Evolutionary conservation across 352 stramenopile species (phyloP), one percentile per base, ranked within the genome.

Genomic region (Phytophthora megakarya): DNA sequence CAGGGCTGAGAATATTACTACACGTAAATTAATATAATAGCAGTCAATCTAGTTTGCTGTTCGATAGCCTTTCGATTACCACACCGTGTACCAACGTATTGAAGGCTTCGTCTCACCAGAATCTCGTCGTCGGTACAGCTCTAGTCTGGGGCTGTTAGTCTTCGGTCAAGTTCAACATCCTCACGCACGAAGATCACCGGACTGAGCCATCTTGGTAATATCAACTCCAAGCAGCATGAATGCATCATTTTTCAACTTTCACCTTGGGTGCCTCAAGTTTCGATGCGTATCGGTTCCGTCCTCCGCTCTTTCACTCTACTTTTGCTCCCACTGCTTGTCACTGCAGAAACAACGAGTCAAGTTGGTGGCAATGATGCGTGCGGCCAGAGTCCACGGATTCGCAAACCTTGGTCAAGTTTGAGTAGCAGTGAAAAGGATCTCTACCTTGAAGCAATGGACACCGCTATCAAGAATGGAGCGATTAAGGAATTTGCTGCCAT

Each of bases 331-430:
- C 53, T 45, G 23, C 45, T 69, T 38, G 44, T 43, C 25, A 40
- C n/a, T n/a, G n/a, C n/a, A n/a, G n/a, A n/a, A n/a, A n/a, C n/a
- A n/a, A n/a, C n/a, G n/a, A n/a, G n/a, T n/a, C n/a, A n/a, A n/a
- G n/a, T n/a, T 0, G 81, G 79, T 16, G 79, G 79, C 49, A 89
- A 89, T 57, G 46, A 66, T 5, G 59, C 76, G 23, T 90, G 81
- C 26, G 54, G 65, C 23, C n/a, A n/a, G n/a, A 45, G 40, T 1
- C 35, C 43, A 10, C 82, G 82, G 22, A 75, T 91, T 16, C 80
- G 82, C 18, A 84, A 85, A 19, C 72, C 77, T 0, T 91, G 82
- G 82, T 67, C 66, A 0, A 61, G 66, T 5, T 63, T 91, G 21
- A 65, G 64, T 1, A 35, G 48, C 8, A 61, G 72, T 21, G 82